A percentile compares a stretch with the other conserved stretches of the same genome.
Conservation (phyloP, 2,329 filamentous ascomycete genomes). For the Penicillium glabrum region DNA sequence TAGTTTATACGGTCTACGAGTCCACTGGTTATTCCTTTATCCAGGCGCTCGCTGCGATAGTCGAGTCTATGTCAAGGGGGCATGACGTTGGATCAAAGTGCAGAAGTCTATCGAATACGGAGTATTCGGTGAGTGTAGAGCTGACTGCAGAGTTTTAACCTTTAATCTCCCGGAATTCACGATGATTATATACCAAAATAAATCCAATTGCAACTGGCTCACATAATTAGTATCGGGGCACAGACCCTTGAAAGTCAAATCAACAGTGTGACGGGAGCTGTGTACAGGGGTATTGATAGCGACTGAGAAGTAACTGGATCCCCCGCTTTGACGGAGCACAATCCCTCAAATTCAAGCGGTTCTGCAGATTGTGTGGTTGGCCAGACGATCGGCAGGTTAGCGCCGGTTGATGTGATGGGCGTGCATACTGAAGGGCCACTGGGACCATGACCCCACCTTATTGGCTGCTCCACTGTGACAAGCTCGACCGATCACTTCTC, state of each 20-base stretch:
- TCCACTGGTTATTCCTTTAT: background rate
- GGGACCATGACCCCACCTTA: constrained; percentile 13
- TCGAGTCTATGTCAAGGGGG: background rate
- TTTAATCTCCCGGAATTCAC: background rate
- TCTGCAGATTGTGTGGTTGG: constrained; percentile 31
- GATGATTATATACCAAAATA: background rate
- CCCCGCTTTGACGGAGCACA: background rate
- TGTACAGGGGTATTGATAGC: background rate
- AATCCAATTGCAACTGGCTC: background rate
- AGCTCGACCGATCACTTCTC: constrained; percentile 25
- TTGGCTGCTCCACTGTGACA: constrained; percentile 35
- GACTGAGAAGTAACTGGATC: background rate
- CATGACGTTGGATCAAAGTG: background rate
- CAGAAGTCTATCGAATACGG: background rate
- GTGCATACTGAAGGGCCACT: constrained; percentile 16
- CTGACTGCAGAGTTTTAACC: background rate
- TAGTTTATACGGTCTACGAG: background rate
- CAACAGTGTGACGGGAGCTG: background rate
- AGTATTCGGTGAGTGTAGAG: background rate
- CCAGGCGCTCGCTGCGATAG: background rate
- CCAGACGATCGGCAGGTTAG: constrained; percentile 29
- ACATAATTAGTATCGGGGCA: background rate
- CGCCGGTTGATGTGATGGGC: constrained; percentile 27
- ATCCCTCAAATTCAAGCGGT: constrained; percentile 18
- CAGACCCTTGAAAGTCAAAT: background rate